Evolutionary conservation across 345 rosid genomes (phyloP), one percentile per base, ranked within the genome.

Genomic region (Trapa bicornis): DNA sequence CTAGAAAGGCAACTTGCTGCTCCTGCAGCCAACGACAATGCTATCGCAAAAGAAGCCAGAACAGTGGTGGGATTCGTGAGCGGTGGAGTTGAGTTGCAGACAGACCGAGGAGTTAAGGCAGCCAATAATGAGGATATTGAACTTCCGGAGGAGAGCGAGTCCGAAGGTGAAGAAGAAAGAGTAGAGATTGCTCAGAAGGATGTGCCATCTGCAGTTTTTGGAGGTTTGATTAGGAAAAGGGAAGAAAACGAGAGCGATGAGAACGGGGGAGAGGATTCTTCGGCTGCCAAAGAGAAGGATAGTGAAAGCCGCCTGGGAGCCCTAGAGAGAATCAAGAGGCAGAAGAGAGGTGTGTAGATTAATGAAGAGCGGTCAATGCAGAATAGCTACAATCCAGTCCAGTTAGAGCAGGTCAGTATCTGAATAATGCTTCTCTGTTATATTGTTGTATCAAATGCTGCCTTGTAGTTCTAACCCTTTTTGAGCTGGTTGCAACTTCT

Each of bases 201-300:
- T 47, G 95, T 93, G 37, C 98, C 97, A 0, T 72, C 86, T 2
- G 97, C 92, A 3, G 96, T 90, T 2, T 93, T 84, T 32, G 97
- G 94, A 47, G 96, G 96, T 17, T 72, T 90, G 65, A 86, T 73
- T 15, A 74, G 88, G 62, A 93, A 84, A 86, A 88, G 96, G 71
- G 95, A 84, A 3, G 85, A 74, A 1, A 73, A 64, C 0, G 75
- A 65, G 11, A 72, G 45, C 42, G 70, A 57, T 42, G 76, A 67
- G 5, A 68, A 67, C 43, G 72, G 68, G 0, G 74, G 64, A 43
- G 75, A 58, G 2, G 37, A 57, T 16, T 50, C 56, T 15, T 16
- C 22, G 4, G 22, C 38, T 58, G 63, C 15, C 5, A 76, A 79
- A 68, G 84, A 67, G 7, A 74, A 74, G 45, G 85, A 80, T 14